Evolutionary conservation across 495 filamentous ascomycete species (phyloP).

Genomic region (Cercophora scortea): DNA sequence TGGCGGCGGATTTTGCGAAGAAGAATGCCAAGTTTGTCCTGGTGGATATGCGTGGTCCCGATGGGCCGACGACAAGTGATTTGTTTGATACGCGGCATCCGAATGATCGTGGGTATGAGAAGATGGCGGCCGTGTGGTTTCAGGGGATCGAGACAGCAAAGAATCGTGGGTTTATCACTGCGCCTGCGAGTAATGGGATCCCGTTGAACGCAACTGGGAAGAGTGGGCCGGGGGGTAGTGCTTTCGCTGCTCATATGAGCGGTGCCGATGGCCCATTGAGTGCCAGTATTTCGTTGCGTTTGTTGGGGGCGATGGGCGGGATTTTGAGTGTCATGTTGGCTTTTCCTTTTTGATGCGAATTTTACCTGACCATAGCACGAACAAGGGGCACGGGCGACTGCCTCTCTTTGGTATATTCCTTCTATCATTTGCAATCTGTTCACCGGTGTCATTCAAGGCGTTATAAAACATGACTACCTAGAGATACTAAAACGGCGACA

Average conservation of each 20-base stretch:
- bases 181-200: conserved; percentile 25
- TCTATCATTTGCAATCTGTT: too few species aligned
- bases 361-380: too few species aligned
- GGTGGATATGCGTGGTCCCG: conserved; percentile 20
- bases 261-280: not conserved
- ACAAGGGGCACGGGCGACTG: too few species aligned
- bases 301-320: too few species aligned
- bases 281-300: too few species aligned
- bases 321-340: too few species aligned
- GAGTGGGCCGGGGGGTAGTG: not conserved
- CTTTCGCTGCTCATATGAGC: not conserved
- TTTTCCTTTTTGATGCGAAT: too few species aligned
- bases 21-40: conserved; percentile 16
- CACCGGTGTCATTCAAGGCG: too few species aligned
- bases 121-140: conserved; percentile 40
- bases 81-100: conserved; percentile 29
- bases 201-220: conserved; percentile 11
- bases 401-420: too few species aligned
- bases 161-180: conserved; percentile 25
- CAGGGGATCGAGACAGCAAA: conserved; percentile 29
- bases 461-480: too few species aligned
- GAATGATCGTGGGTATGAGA: conserved; percentile 36
- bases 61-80: conserved; percentile 15
- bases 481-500: too few species aligned
- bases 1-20: conserved; percentile 17